These are phyloP conservation scores for Glycine latifolia DNA, from an alignment of 306 rosid species.

Conservation along the genomic window DNA sequence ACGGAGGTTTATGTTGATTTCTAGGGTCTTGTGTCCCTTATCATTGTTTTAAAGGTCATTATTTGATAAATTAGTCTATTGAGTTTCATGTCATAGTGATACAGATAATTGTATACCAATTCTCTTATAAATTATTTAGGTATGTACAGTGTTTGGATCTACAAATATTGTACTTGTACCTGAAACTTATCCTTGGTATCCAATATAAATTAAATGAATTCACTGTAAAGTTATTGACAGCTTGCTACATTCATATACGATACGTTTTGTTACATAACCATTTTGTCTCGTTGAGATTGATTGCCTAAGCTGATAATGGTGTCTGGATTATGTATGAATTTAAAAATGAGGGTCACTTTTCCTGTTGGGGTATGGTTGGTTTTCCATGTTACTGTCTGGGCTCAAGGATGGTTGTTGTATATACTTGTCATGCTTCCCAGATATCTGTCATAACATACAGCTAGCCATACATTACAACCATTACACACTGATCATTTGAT, in stretches of 20 bases:
- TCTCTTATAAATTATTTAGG: slow-evolving; percentile 25
- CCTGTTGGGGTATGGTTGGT: background rate
- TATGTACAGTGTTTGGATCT: background rate
- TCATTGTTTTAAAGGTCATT: background rate
- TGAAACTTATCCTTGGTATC: background rate
- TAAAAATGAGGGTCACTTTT: background rate
- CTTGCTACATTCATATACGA: background rate
- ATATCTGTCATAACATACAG: background rate
- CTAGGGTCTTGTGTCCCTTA: background rate
- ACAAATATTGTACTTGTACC: slow-evolving; percentile 14
- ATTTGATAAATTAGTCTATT: slow-evolving; percentile 1
- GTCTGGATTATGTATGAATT: background rate
- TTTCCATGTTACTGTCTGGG: background rate
- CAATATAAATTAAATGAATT: slow-evolving; percentile 9
- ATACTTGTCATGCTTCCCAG: background rate
- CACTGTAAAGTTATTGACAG: background rate
- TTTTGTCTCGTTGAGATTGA: background rate
- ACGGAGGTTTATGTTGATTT: slow-evolving; percentile 5
- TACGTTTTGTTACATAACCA: background rate
- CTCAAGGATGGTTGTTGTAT: background rate
- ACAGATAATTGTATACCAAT: background rate
- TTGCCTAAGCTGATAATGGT: background rate
- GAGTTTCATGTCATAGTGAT: slow-evolving; percentile 7
- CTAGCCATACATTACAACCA: background rate
- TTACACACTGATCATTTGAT: background rate